phyloP scores from a whole-genome alignment of 768 basidiomycete species.

The Gelatoporia subvermispora region DNA sequence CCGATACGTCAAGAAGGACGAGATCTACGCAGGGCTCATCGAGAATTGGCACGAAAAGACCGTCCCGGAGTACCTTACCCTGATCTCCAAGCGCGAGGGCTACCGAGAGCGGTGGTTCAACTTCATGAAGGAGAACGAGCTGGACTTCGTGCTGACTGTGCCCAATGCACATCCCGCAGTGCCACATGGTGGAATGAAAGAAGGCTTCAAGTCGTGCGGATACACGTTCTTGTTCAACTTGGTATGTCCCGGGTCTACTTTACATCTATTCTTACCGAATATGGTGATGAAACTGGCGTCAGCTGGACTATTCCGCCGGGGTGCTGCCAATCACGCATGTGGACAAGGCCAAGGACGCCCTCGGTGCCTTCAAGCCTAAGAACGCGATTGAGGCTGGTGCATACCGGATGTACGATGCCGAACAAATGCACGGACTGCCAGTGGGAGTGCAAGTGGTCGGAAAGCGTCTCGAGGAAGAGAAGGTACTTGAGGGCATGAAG shows the following conservation, averaged over 20 bases:
- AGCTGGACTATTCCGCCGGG: conserved; percentile 43
- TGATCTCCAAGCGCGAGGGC: conserved; percentile 20
- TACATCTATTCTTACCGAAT: background rate
- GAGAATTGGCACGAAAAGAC: conserved; percentile 15
- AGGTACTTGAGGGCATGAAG: conserved; percentile 42
- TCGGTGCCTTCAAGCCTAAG: conserved; percentile 19
- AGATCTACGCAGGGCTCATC: conserved; percentile 21
- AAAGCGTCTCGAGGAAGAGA: conserved; percentile 42
- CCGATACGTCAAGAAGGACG: conserved; percentile 20
- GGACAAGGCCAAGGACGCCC: conserved; percentile 27
- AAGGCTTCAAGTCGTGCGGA: conserved; percentile 11
- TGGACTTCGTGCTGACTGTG: conserved; percentile 37
- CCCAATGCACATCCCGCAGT: conserved; percentile 36
- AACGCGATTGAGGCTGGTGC: conserved; percentile 36
- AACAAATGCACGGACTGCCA: conserved; percentile 40
- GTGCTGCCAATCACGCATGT: conserved; percentile 42
- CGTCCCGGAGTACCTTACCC: conserved; percentile 18
- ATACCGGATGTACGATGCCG: conserved; percentile 37
- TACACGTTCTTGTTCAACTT: conserved; percentile 40
- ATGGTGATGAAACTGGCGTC: too few species aligned
- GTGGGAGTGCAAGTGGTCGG: conserved; percentile 41
- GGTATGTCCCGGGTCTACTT: conserved; percentile 23
- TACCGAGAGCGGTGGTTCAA: conserved; percentile 22
- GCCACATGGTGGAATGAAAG: conserved; percentile 26
- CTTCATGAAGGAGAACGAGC: conserved; percentile 16